These are phyloP conservation scores for Hericium alpestre DNA, from an alignment of 768 basidiomycete genomes.

Conservation along the genomic window DNA sequence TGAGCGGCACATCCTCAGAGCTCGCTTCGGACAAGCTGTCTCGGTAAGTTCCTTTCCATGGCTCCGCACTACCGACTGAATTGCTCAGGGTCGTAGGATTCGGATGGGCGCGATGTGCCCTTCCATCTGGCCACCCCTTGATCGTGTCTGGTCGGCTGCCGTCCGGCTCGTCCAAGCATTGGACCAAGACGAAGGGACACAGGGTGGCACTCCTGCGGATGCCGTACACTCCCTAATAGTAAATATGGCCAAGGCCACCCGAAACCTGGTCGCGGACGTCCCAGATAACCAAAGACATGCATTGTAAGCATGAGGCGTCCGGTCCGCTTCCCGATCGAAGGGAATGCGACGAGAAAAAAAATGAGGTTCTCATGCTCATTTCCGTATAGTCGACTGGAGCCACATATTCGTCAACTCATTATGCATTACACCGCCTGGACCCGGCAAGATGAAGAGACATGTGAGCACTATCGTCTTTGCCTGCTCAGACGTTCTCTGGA, in stretches of 20 bases:
- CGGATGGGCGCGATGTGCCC: conserved; percentile 6
- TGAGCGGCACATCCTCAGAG: conserved; percentile 4
- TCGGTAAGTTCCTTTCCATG: conserved; percentile 3
- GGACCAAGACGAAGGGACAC: conserved; percentile 37
- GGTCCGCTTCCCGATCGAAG: not conserved
- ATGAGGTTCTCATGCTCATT: not conserved
- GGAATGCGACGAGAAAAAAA: not conserved
- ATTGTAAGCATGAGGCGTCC: conserved; percentile 42
- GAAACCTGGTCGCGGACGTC: conserved; percentile 74
- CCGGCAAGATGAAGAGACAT: conserved; percentile 49
- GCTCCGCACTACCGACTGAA: not conserved
- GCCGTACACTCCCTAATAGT: conserved; percentile 14
- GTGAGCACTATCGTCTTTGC: not conserved
- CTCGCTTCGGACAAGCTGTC: conserved; percentile 6
- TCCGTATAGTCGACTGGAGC: conserved; percentile 53
- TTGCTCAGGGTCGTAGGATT: conserved; percentile 1
- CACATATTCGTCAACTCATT: conserved; percentile 53
- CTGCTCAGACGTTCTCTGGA: too few species aligned
- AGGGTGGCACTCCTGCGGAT: not conserved
- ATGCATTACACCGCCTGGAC: conserved; percentile 70
- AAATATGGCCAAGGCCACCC: conserved; percentile 59
- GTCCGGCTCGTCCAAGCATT: conserved; percentile 12
- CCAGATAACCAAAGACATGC: conserved; percentile 60
- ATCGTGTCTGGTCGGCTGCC: conserved; percentile 35
- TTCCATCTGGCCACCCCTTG: conserved; percentile 9